phyloP scores from a whole-genome alignment of 1,284 basidiomycete species.

The Ceratobasidium sp. region DNA sequence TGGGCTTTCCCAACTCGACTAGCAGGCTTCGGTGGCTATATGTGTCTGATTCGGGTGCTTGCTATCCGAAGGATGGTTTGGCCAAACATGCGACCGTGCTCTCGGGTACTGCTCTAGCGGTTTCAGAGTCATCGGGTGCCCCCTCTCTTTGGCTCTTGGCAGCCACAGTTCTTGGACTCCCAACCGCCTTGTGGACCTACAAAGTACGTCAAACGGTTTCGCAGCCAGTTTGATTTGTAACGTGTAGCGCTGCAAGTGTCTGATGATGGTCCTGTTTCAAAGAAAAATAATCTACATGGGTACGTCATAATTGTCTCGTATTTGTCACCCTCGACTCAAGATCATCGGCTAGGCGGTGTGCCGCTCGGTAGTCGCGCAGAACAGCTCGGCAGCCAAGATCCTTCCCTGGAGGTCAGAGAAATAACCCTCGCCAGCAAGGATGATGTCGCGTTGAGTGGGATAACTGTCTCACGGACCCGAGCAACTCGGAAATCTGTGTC shows the following conservation, averaged over 20 bases:
- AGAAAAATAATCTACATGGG: constrained; percentile 66
- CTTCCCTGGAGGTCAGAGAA: constrained; percentile 53
- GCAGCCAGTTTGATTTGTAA: background rate
- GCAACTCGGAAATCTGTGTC: constrained; percentile 32
- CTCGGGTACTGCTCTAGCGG: background rate
- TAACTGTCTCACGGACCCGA: constrained; percentile 50
- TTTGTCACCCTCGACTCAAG: constrained; percentile 9
- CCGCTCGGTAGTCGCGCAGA: constrained; percentile 60
- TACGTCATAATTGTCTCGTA: constrained; percentile 48
- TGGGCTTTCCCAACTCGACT: constrained; percentile 8
- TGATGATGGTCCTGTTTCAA: constrained; percentile 64
- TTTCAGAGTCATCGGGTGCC: constrained; percentile 22
- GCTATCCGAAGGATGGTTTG: background rate
- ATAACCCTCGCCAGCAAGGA: constrained; percentile 52
- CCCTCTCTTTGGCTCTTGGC: constrained; percentile 54
- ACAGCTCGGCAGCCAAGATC: constrained; percentile 52
- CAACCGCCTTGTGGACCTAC: constrained; percentile 60
- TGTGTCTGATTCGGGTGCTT: background rate
- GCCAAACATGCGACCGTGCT: background rate
- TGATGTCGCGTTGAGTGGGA: constrained; percentile 51
- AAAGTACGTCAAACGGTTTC: constrained; percentile 55
- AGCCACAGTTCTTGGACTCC: constrained; percentile 57
- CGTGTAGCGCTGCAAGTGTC: constrained; percentile 54
- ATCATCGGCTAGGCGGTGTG: constrained; percentile 56
- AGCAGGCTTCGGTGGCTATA: background rate